A percentile compares a stretch with the other conserved stretches of the same genome.
These are phyloP conservation scores for Fusarium sp. DNA, from an alignment of 2,329 filamentous ascomycete genomes.

Conservation along the genomic window DNA sequence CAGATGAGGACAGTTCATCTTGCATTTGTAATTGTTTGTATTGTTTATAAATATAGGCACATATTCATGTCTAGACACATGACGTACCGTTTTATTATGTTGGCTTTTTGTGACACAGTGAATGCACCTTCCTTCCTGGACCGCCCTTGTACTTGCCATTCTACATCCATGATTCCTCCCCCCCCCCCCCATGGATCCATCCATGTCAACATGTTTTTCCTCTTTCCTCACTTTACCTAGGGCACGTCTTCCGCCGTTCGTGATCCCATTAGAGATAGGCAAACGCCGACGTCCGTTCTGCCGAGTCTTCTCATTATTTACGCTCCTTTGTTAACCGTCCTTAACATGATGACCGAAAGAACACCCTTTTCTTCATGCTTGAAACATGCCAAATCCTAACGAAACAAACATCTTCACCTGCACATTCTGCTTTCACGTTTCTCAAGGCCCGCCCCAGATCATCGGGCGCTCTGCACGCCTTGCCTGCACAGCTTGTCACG, in stretches of 20 bases:
- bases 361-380: not conserved
- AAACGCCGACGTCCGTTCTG: not conserved
- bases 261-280: not conserved
- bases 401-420: conserved; percentile 59
- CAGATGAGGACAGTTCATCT: conserved; percentile 36
- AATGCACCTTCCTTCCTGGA: not conserved
- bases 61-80: conserved; percentile 1
- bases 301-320: not conserved
- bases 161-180: no score
- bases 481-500: conserved; percentile 60
- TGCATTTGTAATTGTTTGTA: conserved; percentile 24
- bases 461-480: conserved; percentile 61
- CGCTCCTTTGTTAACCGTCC: conserved; percentile 9
- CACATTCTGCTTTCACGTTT: conserved; percentile 65
- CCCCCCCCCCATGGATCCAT: no score
- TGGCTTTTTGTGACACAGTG: not conserved
- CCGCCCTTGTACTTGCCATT: conserved; percentile 6
- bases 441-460: conserved; percentile 51
- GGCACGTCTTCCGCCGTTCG: not conserved
- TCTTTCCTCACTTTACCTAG: not conserved
- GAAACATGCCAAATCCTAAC: conserved; percentile 22
- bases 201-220: not conserved
- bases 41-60: conserved; percentile 10
- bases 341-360: not conserved
- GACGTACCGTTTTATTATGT: not conserved